These are phyloP conservation scores for Pichia sp. DNA, from an alignment of 1,139 yeast genomes.

Conservation along the genomic window DNA sequence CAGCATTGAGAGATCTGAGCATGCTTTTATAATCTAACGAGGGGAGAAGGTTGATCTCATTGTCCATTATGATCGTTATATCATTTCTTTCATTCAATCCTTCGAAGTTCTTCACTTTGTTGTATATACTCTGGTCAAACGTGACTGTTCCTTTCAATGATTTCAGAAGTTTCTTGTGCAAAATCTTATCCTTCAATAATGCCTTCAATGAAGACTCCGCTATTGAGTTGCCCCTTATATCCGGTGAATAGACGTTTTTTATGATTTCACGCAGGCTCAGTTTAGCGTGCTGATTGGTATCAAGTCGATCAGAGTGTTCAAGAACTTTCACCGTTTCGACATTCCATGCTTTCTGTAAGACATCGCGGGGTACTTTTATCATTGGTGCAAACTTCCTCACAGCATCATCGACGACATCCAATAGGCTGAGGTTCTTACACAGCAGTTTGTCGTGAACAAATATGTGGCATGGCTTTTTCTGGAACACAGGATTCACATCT, in stretches of 20 bases:
- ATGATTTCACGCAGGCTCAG: slow-evolving; percentile 11
- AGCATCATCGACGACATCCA: slow-evolving; percentile 11
- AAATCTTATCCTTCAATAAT: too few species aligned
- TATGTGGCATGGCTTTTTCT: slow-evolving; percentile 19
- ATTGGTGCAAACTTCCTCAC: slow-evolving; percentile 1
- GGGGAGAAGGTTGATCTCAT: slow-evolving; percentile 16
- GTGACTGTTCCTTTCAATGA: slow-evolving; percentile 4
- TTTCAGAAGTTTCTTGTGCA: too few species aligned
- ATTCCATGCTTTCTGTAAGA: slow-evolving; percentile 5
- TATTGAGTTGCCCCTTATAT: too few species aligned
- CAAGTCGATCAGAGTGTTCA: background rate
- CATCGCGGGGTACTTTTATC: background rate
- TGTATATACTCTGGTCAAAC: slow-evolving; percentile 8
- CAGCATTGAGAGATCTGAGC: slow-evolving; percentile 3
- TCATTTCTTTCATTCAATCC: slow-evolving; percentile 16
- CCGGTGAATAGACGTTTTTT: slow-evolving; percentile 10
- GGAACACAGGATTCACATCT: slow-evolving; percentile 12
- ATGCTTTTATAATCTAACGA: slow-evolving; percentile 12
- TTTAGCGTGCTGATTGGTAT: slow-evolving; percentile 4
- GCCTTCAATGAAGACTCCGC: too few species aligned
- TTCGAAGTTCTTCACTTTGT: slow-evolving; percentile 14
- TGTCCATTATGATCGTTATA: slow-evolving; percentile 17
- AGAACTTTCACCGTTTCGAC: slow-evolving; percentile 5
- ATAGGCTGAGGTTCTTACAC: slow-evolving; percentile 14
- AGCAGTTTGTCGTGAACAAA: slow-evolving; percentile 22